Evolutionary conservation across 495 filamentous ascomycete species (phyloP), one percentile per base, ranked within the genome.

Genomic region (Lentithecium fluviatile): DNA sequence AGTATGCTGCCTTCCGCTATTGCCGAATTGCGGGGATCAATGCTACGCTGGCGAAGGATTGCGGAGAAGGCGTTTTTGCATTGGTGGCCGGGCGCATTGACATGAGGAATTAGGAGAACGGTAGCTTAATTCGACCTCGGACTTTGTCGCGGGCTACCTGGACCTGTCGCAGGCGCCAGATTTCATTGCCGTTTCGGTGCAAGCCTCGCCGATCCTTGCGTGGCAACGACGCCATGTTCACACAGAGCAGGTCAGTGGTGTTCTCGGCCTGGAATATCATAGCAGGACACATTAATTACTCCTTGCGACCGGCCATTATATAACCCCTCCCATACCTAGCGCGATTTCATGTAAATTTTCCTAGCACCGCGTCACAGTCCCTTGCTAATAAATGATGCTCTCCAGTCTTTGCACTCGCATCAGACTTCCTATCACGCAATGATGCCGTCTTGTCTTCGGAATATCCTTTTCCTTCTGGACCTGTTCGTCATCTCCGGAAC

Each of bases 401-500:
- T 37, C 32, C 56, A 45, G 51, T 56, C 47, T 60, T 56, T 65
- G 29, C 62, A 60, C 53, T 46, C 51, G 52, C 62, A 60, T 52
- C 62, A 23, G 21, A 52, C 32, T 60, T 49, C 45, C 62, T 65
- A 65, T 65, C 62, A 60, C 62, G 62, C 62, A 60, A 65, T 65
- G 62, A 65, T 50, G 56, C 45, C 36, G 19, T 56, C 56, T 60
- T 56, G 56, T 65, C 56, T 65, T 60, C 62, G 62, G 49, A 60
- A 65, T 60, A 34, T 65, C 29, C 82, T 96, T 15, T 88, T 90
- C 26, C 74, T 81, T 29, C 76, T 84, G 43, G 86, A 86, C 67
- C 80, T 85, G 13, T 67, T 75, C 21, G 37, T 67, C 11, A 59
- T 67, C 50, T 58, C 60, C 40, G 65, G 48, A 52, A 26, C 25